Percentiles rank a stretch among this genome's conserved stretches.
Evolutionary conservation across 768 basidiomycete genomes (phyloP).

Genomic region (Cubamyces lactineus): DNA sequence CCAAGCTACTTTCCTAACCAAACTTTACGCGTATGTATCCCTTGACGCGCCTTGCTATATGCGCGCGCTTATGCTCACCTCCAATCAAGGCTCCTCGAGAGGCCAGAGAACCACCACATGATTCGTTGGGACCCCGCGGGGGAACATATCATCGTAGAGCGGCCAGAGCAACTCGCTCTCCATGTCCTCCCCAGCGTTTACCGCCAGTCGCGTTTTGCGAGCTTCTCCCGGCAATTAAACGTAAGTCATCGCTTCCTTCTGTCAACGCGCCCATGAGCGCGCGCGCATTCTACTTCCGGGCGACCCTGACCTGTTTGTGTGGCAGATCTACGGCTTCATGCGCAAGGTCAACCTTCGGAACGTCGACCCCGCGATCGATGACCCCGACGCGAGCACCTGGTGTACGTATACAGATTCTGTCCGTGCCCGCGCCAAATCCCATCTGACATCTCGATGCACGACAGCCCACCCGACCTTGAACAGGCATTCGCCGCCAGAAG

Average conservation of each 20-base stretch:
- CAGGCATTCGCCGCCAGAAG: slow-evolving; percentile 86
- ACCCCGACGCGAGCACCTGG: slow-evolving; percentile 97
- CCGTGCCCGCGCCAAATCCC: slow-evolving; percentile 9
- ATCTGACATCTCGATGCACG: slow-evolving; percentile 5
- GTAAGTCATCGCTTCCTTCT: slow-evolving; percentile 52
- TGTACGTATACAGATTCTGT: slow-evolving; percentile 59
- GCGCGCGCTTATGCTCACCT: slow-evolving; percentile 27
- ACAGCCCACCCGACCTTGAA: slow-evolving; percentile 90
- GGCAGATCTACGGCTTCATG: slow-evolving; percentile 98
- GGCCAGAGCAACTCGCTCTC: slow-evolving; percentile 90
- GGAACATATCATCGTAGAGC: slow-evolving; percentile 93
- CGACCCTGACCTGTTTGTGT: slow-evolving; percentile 15
- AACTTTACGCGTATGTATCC: slow-evolving; percentile 85
- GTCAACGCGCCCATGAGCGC: slow-evolving; percentile 32
- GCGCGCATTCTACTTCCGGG: slow-evolving; percentile 17
- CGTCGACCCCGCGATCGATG: slow-evolving; percentile 92
- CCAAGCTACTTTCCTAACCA: slow-evolving; percentile 95
- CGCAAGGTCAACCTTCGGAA: slow-evolving; percentile 96
- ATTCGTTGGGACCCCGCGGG: slow-evolving; percentile 95
- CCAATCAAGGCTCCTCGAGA: slow-evolving; percentile 72
- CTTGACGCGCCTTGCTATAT: slow-evolving; percentile 7
- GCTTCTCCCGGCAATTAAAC: slow-evolving; percentile 97
- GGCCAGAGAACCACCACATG: slow-evolving; percentile 94
- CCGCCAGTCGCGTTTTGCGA: slow-evolving; percentile 95
- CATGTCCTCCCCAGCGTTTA: slow-evolving; percentile 94